phyloP scores from a whole-genome alignment of 805 yeast species.

The Yarrowia hollandica region DNA sequence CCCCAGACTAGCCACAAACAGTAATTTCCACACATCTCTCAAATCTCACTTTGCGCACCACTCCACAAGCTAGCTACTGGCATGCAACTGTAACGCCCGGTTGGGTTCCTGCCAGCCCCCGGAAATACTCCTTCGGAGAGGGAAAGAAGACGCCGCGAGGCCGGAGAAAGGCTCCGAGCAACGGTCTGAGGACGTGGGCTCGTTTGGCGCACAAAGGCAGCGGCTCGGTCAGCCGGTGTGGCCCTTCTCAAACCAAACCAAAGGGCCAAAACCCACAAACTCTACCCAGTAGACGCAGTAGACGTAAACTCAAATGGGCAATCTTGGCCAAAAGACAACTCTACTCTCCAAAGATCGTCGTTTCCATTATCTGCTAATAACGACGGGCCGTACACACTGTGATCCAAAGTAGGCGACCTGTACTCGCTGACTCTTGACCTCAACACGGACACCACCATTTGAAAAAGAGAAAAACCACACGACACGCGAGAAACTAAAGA shows the following conservation, averaged over 20 bases:
- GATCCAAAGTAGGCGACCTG: no score
- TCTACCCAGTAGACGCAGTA: no score
- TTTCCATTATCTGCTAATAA: not conserved
- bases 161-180: not conserved
- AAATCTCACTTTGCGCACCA: no score
- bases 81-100: not conserved
- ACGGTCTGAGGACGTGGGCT: not conserved
- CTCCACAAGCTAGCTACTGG: no score
- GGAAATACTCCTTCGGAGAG: not conserved
- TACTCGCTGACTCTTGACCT: no score
- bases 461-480: no score
- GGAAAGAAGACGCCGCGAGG: not conserved
- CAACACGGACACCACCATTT: no score
- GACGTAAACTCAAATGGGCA: conserved; percentile 17
- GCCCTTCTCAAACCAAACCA: conserved; percentile 4
- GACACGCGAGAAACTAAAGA: no score
- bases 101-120: no score
- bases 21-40: no score
- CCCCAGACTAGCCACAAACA: no score
- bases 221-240: not conserved
- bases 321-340: conserved; percentile 26
- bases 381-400: not conserved
- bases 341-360: conserved; percentile 23
- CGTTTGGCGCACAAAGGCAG: not conserved
- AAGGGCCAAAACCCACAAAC: not conserved